Evolutionary conservation across 345 rosid species (phyloP).

Genomic region (Heritiera littoralis): DNA sequence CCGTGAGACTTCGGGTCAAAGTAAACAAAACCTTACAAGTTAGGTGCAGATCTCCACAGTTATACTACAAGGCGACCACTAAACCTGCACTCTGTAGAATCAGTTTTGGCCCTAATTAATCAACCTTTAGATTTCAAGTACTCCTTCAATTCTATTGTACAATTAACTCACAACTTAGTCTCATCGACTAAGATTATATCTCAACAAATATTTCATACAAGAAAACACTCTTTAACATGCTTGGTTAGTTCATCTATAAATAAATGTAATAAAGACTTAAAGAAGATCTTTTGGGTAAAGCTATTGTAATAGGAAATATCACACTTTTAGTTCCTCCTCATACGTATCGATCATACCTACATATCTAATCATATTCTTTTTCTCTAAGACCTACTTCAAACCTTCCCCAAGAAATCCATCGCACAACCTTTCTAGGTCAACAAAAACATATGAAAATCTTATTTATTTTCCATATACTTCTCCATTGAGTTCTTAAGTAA

Average conservation of each 20-base stretch:
- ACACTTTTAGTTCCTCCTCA: neutral
- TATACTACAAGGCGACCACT: neutral
- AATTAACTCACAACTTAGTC: neutral
- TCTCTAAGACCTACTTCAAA: neutral
- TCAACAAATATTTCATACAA: neutral
- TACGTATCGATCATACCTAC: neutral
- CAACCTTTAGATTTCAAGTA: neutral
- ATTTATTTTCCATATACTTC: neutral
- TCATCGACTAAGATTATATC: neutral
- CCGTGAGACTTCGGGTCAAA: no score
- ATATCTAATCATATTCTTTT: neutral
- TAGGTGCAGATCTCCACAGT: neutral
- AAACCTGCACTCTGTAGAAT: neutral
- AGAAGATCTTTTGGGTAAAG: neutral
- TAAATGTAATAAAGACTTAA: no score
- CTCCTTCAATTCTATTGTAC: neutral
- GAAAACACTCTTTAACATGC: neutral
- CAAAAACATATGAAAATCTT: neutral
- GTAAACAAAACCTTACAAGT: no score
- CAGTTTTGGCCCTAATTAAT: neutral
- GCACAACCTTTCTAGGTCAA: neutral
- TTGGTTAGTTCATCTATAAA: neutral
- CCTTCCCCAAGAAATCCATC: neutral
- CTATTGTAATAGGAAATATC: neutral
- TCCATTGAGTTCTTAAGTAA: neutral